phyloP scores from a whole-genome alignment of 306 rosid species.

The Parietaria judaica region DNA sequence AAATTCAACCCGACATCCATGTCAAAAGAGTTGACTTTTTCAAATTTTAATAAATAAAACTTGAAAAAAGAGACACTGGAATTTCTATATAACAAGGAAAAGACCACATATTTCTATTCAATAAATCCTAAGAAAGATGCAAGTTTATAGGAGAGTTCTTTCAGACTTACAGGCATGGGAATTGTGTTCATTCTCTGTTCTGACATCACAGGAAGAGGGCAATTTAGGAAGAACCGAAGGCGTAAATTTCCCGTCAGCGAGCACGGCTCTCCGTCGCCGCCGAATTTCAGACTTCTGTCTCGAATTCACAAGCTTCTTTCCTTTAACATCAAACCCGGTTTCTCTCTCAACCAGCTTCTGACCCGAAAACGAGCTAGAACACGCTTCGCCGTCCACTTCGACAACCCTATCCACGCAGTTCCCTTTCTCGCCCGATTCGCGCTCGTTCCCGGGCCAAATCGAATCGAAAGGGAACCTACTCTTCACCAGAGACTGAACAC shows the following conservation, averaged over 20 bases:
- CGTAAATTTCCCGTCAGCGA: conserved; percentile 32
- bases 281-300: conserved; percentile 56
- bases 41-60: too few relatives aligned
- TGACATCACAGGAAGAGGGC: conserved; percentile 1
- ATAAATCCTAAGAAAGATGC: too few relatives aligned
- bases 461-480: conserved; percentile 65
- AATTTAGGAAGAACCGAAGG: conserved; percentile 12
- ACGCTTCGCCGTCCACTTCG: conserved; percentile 20
- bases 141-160: neutral
- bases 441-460: conserved; percentile 27
- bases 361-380: conserved; percentile 40
- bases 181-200: conserved; percentile 15
- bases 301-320: conserved; percentile 40
- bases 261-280: conserved; percentile 36
- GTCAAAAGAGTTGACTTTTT: too few relatives aligned
- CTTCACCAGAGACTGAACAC: conserved; percentile 35
- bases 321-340: conserved; percentile 44
- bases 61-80: too few relatives aligned
- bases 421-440: conserved; percentile 23
- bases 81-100: too few relatives aligned
- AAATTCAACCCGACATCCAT: too few relatives aligned
- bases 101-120: too few relatives aligned
- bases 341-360: conserved; percentile 40
- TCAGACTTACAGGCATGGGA: conserved; percentile 22
- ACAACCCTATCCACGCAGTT: too few relatives aligned